Evolutionary conservation across 2,329 filamentous ascomycete species (phyloP).

Genomic region (Neurospora sp.): DNA sequence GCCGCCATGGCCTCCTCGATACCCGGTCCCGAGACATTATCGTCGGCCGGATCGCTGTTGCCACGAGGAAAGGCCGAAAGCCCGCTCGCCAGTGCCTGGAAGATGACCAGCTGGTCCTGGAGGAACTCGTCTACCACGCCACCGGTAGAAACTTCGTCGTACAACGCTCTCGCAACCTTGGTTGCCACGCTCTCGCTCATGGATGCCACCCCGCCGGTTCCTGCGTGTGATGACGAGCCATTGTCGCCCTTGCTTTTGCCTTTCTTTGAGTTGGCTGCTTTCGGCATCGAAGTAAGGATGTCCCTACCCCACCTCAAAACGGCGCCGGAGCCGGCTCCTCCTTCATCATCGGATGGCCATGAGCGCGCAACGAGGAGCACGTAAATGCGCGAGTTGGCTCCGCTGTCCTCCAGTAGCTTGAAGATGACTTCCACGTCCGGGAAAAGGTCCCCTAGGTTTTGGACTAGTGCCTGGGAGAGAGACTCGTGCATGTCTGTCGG

Average conservation of each 20-base stretch:
- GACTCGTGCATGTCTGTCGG: conserved; percentile 33
- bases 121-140: conserved; percentile 46
- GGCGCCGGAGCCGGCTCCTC: conserved; percentile 2
- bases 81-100: conserved; percentile 48
- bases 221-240: conserved; percentile 9
- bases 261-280: conserved; percentile 24
- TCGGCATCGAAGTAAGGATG: conserved; percentile 29
- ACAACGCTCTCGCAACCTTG: conserved; percentile 35
- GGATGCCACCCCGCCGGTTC: conserved; percentile 16
- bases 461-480: conserved; percentile 31
- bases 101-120: conserved; percentile 52
- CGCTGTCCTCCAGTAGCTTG: conserved; percentile 39
- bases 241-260: not conserved
- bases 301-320: conserved; percentile 18
- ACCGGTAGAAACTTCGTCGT: conserved; percentile 32
- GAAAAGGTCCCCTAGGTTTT: conserved; percentile 31
- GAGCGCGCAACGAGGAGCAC: conserved; percentile 48
- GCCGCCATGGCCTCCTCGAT: conserved; percentile 22
- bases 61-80: conserved; percentile 35
- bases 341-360: not conserved
- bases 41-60: conserved; percentile 12
- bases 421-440: conserved; percentile 35
- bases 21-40: conserved; percentile 5
- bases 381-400: conserved; percentile 41
- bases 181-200: conserved; percentile 32